A percentile compares a stretch with the other conserved stretches of the same genome.
Conservation (phyloP, 2,329 filamentous ascomycete genomes). For the Pseudogymnoascus sp. region DNA sequence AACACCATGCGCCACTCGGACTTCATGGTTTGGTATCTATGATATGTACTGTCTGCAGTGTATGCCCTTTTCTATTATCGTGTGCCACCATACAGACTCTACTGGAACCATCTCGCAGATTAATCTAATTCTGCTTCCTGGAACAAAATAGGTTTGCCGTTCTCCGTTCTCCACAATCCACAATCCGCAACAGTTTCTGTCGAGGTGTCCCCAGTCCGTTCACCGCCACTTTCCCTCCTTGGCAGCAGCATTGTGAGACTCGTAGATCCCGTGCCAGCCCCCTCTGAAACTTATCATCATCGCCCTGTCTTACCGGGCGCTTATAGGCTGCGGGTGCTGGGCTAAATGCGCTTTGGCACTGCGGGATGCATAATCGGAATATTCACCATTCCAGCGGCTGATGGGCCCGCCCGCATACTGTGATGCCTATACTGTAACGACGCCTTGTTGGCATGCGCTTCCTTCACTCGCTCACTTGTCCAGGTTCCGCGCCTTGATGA, state of each 20-base stretch:
- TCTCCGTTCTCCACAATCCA: neutral
- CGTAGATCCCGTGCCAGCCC: neutral
- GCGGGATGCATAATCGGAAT: neutral
- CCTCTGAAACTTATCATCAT: neutral
- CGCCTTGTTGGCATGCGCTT: neutral
- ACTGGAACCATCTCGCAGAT: neutral
- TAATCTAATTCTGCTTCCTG: conserved; percentile 2
- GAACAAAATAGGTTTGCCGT: neutral
- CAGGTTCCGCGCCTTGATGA: conserved; percentile 29
- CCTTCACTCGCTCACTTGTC: conserved; percentile 25
- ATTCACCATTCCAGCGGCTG: neutral
- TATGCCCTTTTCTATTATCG: neutral
- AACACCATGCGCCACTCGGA: neutral
- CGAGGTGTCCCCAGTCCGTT: neutral
- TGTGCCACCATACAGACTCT: neutral
- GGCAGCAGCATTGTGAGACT: neutral
- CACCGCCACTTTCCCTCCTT: neutral
- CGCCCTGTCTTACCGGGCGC: neutral
- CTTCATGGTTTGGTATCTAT: neutral
- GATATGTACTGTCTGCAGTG: too few relatives aligned
- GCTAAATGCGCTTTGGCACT: neutral
- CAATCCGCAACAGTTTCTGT: neutral
- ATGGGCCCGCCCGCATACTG: neutral
- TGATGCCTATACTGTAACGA: neutral
- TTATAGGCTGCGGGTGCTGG: neutral